A percentile compares a stretch with the other conserved stretches of the same genome.
Conservation (phyloP, 768 basidiomycete species). For the Hemileccinum rubropunctum region DNA sequence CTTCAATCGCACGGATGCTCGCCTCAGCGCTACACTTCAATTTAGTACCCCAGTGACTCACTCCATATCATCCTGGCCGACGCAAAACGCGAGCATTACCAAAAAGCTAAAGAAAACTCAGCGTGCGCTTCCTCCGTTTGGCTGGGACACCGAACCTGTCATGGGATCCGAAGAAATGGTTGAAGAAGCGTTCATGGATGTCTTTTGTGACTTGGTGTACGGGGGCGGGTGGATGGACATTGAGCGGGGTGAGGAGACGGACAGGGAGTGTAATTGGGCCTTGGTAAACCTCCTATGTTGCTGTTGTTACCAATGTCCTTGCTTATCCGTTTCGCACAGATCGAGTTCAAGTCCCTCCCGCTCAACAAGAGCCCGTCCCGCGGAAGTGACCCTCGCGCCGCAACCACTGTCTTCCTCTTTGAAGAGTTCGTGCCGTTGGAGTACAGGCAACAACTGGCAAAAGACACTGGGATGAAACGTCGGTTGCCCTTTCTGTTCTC, state of each 20-base stretch:
- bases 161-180: conserved; percentile 75
- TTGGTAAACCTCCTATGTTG: conserved; percentile 51
- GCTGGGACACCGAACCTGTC: conserved; percentile 89
- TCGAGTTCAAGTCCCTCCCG: conserved; percentile 84
- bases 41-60: conserved; percentile 60
- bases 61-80: conserved; percentile 69
- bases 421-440: conserved; percentile 94
- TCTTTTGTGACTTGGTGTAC: conserved; percentile 78
- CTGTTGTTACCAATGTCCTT: neutral
- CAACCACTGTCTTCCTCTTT: conserved; percentile 73
- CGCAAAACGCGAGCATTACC: conserved; percentile 66
- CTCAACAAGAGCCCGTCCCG: conserved; percentile 21
- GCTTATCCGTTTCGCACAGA: conserved; percentile 44
- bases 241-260: conserved; percentile 65
- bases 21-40: conserved; percentile 77
- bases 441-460: conserved; percentile 71
- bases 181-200: conserved; percentile 88
- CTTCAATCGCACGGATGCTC: conserved; percentile 75
- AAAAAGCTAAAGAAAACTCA: conserved; percentile 84
- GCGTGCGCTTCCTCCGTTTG: conserved; percentile 70
- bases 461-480: conserved; percentile 50
- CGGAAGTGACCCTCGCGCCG: conserved; percentile 64
- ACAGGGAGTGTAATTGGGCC: conserved; percentile 91
- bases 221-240: conserved; percentile 85
- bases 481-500: conserved; percentile 71